Base-by-base conservation (phyloP, 345 rosid genomes). In the Leavenworthia alabamica region DNA sequence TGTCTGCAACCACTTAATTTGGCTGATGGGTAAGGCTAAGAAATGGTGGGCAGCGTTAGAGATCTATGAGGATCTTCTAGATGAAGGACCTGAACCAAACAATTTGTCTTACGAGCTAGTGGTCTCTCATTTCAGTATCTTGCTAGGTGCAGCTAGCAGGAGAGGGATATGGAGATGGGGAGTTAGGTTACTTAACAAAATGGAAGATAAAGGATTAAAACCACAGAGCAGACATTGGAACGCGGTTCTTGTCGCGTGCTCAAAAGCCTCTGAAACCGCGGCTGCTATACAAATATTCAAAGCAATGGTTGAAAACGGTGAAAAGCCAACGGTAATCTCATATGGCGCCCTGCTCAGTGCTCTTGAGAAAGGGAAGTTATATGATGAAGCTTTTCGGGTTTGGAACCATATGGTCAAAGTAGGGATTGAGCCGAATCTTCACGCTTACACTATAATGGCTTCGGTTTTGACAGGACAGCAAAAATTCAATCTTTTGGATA, bases 21-120 rank as follows among this genome's bases (percentile, higher is more conserved):
- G 99, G 96, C 53, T 89, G 71, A 81, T 89, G 96, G 96, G 98
- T 56, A 89, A 81, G 66, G 94, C 97, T 56, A 89, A 81, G 78
- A 92, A 84, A 66, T 92, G 97, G 99, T 89, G 95, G 99, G 91
- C 96, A 0, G 98, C 98, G 8, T 71, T 92, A 71, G 98, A 89
- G 75, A 72, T 92, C 49, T 92, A 89, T 8, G 98, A 92, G 79
- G 91, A 92, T 75, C 78, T 89, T 78, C 79, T 89, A 55, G 91
- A 89, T 35, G 53, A 76, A 62, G 98, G 97, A 4, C 98, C 98
- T 28, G 77, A 70, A 57, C 98, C 98, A 5, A 89, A 92, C 76
- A 82, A 75, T 57, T 26, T 89, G 78, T 83, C 98, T 3, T 62
- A 60, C 42, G 97, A 92, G 64, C 54, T 92, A 56, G 75, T 89